Evolutionary conservation across 2,329 filamentous ascomycete species (phyloP), one percentile per base, ranked within the genome.

Genomic region (Venturia nashicola): DNA sequence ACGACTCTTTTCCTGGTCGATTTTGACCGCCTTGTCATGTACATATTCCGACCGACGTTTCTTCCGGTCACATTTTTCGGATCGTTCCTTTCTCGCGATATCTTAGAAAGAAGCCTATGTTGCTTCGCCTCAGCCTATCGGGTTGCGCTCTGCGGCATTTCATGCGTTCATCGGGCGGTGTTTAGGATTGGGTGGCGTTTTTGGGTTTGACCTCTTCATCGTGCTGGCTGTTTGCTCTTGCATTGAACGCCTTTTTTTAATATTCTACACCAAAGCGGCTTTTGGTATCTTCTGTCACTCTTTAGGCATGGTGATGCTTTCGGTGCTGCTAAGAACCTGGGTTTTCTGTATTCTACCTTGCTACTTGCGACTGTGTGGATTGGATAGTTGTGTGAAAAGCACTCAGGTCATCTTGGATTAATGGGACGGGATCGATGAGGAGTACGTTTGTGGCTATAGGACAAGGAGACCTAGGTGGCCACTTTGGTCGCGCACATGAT

Each of bases 41-140:
- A 57, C 11, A 57, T 57, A 57, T 57, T 57, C 16, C 51, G 51
- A 36, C 27, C 27, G 32, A 36, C 32, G 27, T 12, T 57, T 14
- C n/a, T 36, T 5, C 32, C 51, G 51, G 51, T 57, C 51, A 57
- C 32, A n/a, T 8, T 20, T 57, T 57, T 57, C 32, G 51, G 32
- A 36, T 57, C 32, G 32, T 57, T 57, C 32, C 36, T 42, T 60
- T 44, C 14, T 27, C n/a, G 39, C 59, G 59, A 60, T 60, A 60
- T 60, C 59, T 39, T 60, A 60, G 59, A 60, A 60, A 60, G 59
- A 60, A 60, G 59, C 39, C 32, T 36, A 36, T 14, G 27, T 36
- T 9, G 51, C 32, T 57, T 57, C 51, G 51, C 27, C 32, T n/a
- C 27, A 36, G 23, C 51, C 27, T 14, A 14, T 16, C 18, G 51